Evolutionary conservation across 208 protist species (phyloP).

Genomic region (Crithidia bombi): DNA sequence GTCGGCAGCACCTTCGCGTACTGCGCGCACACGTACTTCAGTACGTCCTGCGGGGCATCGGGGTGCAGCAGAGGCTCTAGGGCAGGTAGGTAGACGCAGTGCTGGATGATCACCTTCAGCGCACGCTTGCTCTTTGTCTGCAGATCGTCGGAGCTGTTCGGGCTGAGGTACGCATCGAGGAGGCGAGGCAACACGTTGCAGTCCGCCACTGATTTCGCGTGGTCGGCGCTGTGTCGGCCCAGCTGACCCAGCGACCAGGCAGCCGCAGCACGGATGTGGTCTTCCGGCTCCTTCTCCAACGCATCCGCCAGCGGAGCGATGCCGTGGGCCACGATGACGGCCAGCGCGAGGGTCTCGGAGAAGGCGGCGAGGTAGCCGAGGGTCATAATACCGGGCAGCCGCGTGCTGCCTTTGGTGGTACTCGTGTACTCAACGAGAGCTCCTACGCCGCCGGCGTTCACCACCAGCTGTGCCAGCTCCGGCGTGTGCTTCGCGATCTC

Average conservation of each 20-base stretch:
- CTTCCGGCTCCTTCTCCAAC: constrained; percentile 93
- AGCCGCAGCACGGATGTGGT: constrained; percentile 95
- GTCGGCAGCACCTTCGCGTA: constrained; percentile 98
- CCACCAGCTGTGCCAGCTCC: constrained; percentile 97
- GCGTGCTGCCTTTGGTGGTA: constrained; percentile 88
- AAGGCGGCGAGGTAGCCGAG: constrained; percentile 98
- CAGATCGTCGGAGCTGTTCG: constrained; percentile 94
- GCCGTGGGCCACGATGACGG: constrained; percentile 95
- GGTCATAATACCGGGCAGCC: constrained; percentile 98
- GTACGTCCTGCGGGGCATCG: constrained; percentile 94
- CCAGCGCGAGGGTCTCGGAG: constrained; percentile 96
- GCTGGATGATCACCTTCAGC: constrained; percentile 96
- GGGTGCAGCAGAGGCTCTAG: constrained; percentile 96
- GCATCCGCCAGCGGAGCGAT: constrained; percentile 92
- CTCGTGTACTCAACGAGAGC: constrained; percentile 98
- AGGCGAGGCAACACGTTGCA: constrained; percentile 95
- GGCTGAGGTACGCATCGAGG: constrained; percentile 91
- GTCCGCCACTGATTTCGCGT: constrained; percentile 96
- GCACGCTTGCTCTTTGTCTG: constrained; percentile 96
- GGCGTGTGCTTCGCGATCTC: constrained; percentile 99
- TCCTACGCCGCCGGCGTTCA: constrained; percentile 97
- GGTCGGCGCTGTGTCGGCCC: constrained; percentile 97
- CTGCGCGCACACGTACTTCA: constrained; percentile 98
- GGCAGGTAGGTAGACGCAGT: constrained; percentile 95
- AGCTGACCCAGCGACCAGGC: constrained; percentile 96